Base-by-base conservation (phyloP, 495 filamentous ascomycete species). In the Trichoderma orchidacearum region DNA sequence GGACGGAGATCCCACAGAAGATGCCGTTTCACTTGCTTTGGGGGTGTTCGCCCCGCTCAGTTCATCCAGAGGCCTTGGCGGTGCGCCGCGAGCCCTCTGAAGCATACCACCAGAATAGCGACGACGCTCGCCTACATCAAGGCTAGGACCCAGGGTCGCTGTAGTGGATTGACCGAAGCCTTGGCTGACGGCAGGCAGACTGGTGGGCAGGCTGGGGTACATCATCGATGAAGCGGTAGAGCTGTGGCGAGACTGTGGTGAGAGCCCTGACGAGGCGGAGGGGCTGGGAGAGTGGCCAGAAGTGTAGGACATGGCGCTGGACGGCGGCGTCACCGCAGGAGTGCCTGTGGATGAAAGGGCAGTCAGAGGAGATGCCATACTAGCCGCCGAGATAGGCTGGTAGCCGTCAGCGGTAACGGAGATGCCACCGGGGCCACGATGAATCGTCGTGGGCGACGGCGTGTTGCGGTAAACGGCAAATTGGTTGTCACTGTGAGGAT, bases 241-340 rank as follows among this genome's bases (percentile, higher is more conserved):
- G 61, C 78, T 79, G 61, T 80, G 81, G 52, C 80, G 82, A 57
- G 79, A 82, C 28, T 75, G 77, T 23, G 80, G 86, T 58, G 78
- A 88, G 67, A 88, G 78, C 61, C 76, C 81, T 8, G 53, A 31
- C 41, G 70, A 69, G 27, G 81, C 77, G 36, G 78, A 79, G 25
- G 86, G 83, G 62, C 76, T 78, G 0, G 93, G 92, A 4, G 92
- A 96, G 64, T 93, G 89, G 56, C 84, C 83, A 0, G 89, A 90
- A 21, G 82, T 85, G 70, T 95, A 93, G 0, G 87, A 91, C 65
- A 89, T 78, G 15, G 82, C 80, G 63, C 85, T 90, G n/a, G 88
- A 91, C 1, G 91, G 87, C 7, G 93, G 93, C 0, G 92, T 96
- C 63, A 96, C 77, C 0, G 87, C 90, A 7, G 91, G 90, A 18